Evolutionary conservation across 2,329 filamentous ascomycete genomes (phyloP).

Genomic region (Aureobasidium mangrovei): DNA sequence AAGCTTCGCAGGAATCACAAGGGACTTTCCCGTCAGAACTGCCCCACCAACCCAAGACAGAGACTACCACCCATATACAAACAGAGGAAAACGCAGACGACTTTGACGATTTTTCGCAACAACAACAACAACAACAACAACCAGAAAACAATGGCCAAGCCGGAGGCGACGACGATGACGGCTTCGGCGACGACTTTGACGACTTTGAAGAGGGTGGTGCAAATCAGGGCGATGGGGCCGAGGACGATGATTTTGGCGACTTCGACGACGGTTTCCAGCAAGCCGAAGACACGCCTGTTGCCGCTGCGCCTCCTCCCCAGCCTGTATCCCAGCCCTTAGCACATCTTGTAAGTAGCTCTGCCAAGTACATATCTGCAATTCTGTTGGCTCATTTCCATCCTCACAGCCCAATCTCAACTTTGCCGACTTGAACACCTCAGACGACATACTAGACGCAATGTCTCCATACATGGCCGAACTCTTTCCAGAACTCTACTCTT

Average conservation of each 20-base stretch:
- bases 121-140: not conserved
- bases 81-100: slow-evolving; percentile 40
- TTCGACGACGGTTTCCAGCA: slow-evolving; percentile 40
- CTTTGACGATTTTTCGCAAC: slow-evolving; percentile 25
- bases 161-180: slow-evolving; percentile 49
- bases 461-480: slow-evolving; percentile 59
- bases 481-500: slow-evolving; percentile 47
- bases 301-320: slow-evolving; percentile 31
- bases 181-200: slow-evolving; percentile 62
- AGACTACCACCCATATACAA: slow-evolving; percentile 30
- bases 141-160: slow-evolving; percentile 5
- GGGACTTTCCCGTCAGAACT: slow-evolving; percentile 1
- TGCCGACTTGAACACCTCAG: slow-evolving; percentile 28
- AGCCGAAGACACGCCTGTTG: slow-evolving; percentile 19
- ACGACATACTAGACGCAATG: slow-evolving; percentile 52
- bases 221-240: slow-evolving; percentile 24
- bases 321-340: slow-evolving; percentile 31
- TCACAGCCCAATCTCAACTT: slow-evolving; percentile 15
- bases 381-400: not conserved
- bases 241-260: slow-evolving; percentile 43
- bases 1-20: slow-evolving; percentile 1
- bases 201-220: slow-evolving; percentile 47
- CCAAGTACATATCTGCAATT: slow-evolving; percentile 8
- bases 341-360: slow-evolving; percentile 39
- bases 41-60: slow-evolving; percentile 6